A percentile compares a stretch with the other conserved stretches of the same genome.
Conservation (phyloP, 2,329 filamentous ascomycete genomes). For the Penicillium hesseltinei region DNA sequence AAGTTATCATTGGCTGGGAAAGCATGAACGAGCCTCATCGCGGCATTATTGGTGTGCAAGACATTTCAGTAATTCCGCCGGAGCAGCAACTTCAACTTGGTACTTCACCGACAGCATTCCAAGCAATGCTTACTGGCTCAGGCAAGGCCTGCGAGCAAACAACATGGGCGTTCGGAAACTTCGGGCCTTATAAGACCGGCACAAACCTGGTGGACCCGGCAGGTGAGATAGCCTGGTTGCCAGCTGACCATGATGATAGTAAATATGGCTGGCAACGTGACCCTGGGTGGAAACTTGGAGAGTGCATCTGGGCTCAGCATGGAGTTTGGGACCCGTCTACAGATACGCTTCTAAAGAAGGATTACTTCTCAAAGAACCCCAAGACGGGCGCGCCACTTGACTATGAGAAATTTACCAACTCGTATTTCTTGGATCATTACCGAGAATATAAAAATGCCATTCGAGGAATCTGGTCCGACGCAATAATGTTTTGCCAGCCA, state of each 20-base stretch:
- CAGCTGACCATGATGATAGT: conserved; percentile 76
- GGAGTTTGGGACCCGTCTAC: conserved; percentile 85
- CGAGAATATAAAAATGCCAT: conserved; percentile 73
- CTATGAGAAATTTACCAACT: conserved; percentile 84
- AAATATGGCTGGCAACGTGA: conserved; percentile 89
- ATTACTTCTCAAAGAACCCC: conserved; percentile 84
- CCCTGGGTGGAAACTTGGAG: conserved; percentile 83
- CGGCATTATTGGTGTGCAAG: conserved; percentile 78
- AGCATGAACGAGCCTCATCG: conserved; percentile 93
- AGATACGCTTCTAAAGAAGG: conserved; percentile 74
- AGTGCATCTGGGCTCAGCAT: conserved; percentile 95
- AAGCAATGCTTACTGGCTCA: conserved; percentile 86
- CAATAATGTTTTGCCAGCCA: conserved; percentile 87
- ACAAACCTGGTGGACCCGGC: conserved; percentile 80
- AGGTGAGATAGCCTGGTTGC: conserved; percentile 80
- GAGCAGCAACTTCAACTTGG: conserved; percentile 92
- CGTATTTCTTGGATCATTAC: conserved; percentile 86
- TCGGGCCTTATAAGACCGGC: conserved; percentile 89
- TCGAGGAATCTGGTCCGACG: conserved; percentile 70
- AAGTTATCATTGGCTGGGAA: conserved; percentile 92
- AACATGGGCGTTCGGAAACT: conserved; percentile 87
- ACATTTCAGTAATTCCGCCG: conserved; percentile 75
- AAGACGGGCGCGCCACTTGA: conserved; percentile 69
- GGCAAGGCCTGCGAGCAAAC: conserved; percentile 86
- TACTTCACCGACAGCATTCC: conserved; percentile 90